Conservation (phyloP, 1,284 basidiomycete genomes). For the Schizopora paradoxa region DNA sequence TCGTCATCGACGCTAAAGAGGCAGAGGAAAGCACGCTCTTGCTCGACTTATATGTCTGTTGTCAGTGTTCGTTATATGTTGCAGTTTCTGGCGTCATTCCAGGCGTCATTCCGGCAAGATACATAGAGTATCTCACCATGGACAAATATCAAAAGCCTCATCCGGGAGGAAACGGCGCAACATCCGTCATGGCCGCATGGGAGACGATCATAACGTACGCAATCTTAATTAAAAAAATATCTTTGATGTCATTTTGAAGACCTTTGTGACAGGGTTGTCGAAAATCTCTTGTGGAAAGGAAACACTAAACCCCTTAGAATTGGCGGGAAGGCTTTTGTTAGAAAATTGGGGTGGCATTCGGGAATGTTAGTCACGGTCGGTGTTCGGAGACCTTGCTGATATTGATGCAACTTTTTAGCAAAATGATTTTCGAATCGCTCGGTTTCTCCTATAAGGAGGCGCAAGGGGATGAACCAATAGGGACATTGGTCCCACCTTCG, state of each 20-base stretch:
- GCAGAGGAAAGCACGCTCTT: conserved; percentile 49
- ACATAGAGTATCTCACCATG: conserved; percentile 39
- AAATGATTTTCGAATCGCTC: conserved; percentile 53
- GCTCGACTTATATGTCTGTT: conserved; percentile 74
- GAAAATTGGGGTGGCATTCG: conserved; percentile 61
- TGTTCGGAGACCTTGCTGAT: too few relatives aligned
- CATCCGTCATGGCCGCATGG: conserved; percentile 47
- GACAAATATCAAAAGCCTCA: conserved; percentile 41
- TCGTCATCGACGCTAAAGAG: conserved; percentile 26
- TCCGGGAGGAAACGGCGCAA: conserved; percentile 38
- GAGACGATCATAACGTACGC: conserved; percentile 67
- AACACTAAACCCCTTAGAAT: conserved; percentile 56
- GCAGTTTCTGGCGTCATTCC: conserved; percentile 64
- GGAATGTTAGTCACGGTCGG: conserved; percentile 56
- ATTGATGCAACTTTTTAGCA: conserved; percentile 27
- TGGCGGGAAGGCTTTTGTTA: conserved; percentile 47
- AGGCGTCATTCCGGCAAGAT: conserved; percentile 57
- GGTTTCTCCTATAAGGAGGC: conserved; percentile 37
- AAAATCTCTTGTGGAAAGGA: conserved; percentile 68
- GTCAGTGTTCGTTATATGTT: conserved; percentile 71
- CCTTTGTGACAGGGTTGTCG: conserved; percentile 46
- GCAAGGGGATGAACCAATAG: conserved; percentile 26
- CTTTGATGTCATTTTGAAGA: conserved; percentile 19
- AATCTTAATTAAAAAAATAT: conserved; percentile 14
- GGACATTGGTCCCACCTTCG: conserved; percentile 47